These are phyloP conservation scores for Leishmania guyanensis DNA, from an alignment of 208 protist species.

Conservation along the genomic window DNA sequence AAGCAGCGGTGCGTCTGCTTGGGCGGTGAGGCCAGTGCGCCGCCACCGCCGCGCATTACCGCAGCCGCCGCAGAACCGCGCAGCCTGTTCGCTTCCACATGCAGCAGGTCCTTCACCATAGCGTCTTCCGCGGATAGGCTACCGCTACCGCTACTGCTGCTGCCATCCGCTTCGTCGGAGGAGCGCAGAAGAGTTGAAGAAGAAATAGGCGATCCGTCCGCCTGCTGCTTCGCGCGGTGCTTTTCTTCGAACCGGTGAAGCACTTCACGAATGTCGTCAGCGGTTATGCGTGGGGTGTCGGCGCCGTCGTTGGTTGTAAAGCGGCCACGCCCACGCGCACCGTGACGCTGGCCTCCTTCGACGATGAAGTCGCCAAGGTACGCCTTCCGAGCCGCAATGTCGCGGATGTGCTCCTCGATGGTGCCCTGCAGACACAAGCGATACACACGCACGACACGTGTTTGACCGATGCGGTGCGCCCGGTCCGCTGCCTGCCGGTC, in stretches of 20 bases:
- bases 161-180: neutral
- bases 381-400: conserved; percentile 92
- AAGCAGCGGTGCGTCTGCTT: conserved; percentile 65
- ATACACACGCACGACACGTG: conserved; percentile 94
- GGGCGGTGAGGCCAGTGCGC: conserved; percentile 10
- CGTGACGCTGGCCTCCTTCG: conserved; percentile 38
- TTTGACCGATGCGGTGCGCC: conserved; percentile 96
- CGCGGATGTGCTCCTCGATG: conserved; percentile 95
- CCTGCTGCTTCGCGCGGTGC: neutral
- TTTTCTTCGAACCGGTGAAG: conserved; percentile 38
- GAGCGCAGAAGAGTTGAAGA: conserved; percentile 3
- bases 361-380: conserved; percentile 95
- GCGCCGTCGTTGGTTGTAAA: neutral
- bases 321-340: conserved; percentile 4
- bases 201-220: neutral
- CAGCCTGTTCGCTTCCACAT: conserved; percentile 48
- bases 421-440: conserved; percentile 94
- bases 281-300: conserved; percentile 25
- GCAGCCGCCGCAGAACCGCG: conserved; percentile 8
- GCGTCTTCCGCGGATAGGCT: conserved; percentile 34
- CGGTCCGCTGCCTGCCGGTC: conserved; percentile 97
- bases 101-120: conserved; percentile 57
- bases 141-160: neutral
- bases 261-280: conserved; percentile 59
- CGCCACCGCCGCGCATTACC: neutral